Evolutionary conservation across 495 filamentous ascomycete species (phyloP).

Genomic region (Haplographium delicatum): DNA sequence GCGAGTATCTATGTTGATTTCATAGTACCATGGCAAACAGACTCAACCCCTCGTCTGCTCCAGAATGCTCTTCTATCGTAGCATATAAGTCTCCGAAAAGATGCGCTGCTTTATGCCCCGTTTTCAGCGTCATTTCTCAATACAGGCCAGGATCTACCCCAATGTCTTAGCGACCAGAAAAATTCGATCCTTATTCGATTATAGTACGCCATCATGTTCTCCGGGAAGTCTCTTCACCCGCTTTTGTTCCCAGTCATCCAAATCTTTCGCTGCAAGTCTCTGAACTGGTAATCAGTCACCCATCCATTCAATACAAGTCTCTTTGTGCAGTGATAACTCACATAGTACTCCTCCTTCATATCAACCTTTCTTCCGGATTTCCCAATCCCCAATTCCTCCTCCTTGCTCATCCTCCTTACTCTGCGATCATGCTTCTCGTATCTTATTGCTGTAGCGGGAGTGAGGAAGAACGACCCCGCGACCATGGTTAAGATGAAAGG

Average conservation of each 20-base stretch:
- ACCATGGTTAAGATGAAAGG: slow-evolving; percentile 90
- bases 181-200: too few species aligned
- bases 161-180: too few species aligned
- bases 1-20: not conserved
- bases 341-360: slow-evolving; percentile 90
- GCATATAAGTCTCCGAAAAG: too few species aligned
- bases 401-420: slow-evolving; percentile 70
- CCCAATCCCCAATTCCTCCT: slow-evolving; percentile 78
- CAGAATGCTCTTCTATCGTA: too few species aligned
- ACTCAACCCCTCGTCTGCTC: too few species aligned
- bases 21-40: too few species aligned
- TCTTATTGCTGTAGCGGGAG: slow-evolving; percentile 84
- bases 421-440: slow-evolving; percentile 91
- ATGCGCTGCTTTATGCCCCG: too few species aligned
- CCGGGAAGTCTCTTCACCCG: slow-evolving; percentile 82
- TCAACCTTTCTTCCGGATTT: slow-evolving; percentile 67
- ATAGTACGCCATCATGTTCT: slow-evolving; percentile 82
- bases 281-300: slow-evolving; percentile 30
- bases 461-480: slow-evolving; percentile 90
- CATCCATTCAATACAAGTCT: not conserved
- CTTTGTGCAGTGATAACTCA: slow-evolving; percentile 38
- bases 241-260: slow-evolving; percentile 96
- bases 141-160: too few species aligned
- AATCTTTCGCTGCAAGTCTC: slow-evolving; percentile 84
- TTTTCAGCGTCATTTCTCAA: too few species aligned